These are phyloP conservation scores for Pythium periplocum DNA, from an alignment of 352 stramenopile species.

Conservation along the genomic window DNA sequence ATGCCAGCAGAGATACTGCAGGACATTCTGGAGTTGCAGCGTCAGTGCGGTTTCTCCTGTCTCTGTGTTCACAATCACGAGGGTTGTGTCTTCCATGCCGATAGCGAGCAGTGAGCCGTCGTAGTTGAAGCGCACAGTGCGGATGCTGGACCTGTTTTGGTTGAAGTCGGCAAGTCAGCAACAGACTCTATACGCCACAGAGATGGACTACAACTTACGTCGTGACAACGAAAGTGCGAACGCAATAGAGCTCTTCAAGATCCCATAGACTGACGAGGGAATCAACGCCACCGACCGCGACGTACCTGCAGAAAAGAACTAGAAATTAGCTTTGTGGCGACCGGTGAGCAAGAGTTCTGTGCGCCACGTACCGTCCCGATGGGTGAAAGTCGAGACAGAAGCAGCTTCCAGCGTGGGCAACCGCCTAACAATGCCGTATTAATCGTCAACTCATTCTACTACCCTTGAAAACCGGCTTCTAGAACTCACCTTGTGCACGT, in stretches of 20 bases:
- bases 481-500: conserved; percentile 61
- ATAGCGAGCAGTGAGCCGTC: conserved; percentile 70
- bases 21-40: conserved; percentile 58
- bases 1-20: conserved; percentile 82
- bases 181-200: no score
- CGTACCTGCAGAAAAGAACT: conserved; percentile 30
- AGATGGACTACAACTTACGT: conserved; percentile 32
- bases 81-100: conserved; percentile 66
- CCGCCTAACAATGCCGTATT: conserved; percentile 26
- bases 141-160: conserved; percentile 57
- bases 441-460: not conserved
- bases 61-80: conserved; percentile 61
- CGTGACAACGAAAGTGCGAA: conserved; percentile 77
- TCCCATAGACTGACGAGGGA: conserved; percentile 85
- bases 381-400: conserved; percentile 76
- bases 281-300: conserved; percentile 74
- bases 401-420: conserved; percentile 77
- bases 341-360: no score
- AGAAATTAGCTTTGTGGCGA: not conserved
- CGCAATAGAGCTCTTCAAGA: conserved; percentile 81
- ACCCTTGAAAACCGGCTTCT: no score
- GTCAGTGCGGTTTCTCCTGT: conserved; percentile 53
- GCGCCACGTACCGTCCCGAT: conserved; percentile 45
- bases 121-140: conserved; percentile 73
- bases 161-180: no score